Evolutionary conservation across 805 yeast species (phyloP).

Genomic region (Saccharomycopsis sp.): DNA sequence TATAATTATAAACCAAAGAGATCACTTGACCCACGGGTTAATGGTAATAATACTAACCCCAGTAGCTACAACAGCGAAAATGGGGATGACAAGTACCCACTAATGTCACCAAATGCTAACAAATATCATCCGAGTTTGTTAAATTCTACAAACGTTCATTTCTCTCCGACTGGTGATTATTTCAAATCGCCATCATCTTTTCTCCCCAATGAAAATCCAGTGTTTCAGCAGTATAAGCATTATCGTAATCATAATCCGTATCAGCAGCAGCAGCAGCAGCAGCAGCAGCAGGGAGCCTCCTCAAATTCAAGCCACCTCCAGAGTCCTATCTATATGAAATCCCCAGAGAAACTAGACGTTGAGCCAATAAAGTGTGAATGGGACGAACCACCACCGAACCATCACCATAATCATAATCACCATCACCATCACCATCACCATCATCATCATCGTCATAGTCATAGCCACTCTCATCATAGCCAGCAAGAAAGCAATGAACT

Average conservation of each 20-base stretch:
- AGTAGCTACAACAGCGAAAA: no score
- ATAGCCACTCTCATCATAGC: constrained; percentile 4
- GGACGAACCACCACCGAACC: constrained; percentile 1
- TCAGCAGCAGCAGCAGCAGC: neutral
- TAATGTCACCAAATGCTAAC: constrained; percentile 4
- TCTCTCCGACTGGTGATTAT: constrained; percentile 6
- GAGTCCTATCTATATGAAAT: constrained; percentile 1
- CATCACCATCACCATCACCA: constrained; percentile 4
- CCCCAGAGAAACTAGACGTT: constrained; percentile 3
- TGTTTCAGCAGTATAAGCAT: neutral
- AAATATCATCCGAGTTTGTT: neutral
- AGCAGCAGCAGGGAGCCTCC: constrained; percentile 1
- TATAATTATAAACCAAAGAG: no score
- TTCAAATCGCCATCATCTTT: constrained; percentile 5
- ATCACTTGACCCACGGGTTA: no score
- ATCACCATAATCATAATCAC: neutral
- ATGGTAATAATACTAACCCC: no score
- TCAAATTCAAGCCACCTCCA: neutral
- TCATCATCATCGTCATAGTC: constrained; percentile 11
- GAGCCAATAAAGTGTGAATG: constrained; percentile 13
- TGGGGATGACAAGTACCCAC: neutral
- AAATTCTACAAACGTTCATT: constrained; percentile 2
- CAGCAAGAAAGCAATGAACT: no score
- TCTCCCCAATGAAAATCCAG: neutral
- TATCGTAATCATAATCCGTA: neutral